Evolutionary conservation across 1,284 basidiomycete genomes (phyloP), one percentile per base, ranked within the genome.

Genomic region (Schizophyllum amplum): DNA sequence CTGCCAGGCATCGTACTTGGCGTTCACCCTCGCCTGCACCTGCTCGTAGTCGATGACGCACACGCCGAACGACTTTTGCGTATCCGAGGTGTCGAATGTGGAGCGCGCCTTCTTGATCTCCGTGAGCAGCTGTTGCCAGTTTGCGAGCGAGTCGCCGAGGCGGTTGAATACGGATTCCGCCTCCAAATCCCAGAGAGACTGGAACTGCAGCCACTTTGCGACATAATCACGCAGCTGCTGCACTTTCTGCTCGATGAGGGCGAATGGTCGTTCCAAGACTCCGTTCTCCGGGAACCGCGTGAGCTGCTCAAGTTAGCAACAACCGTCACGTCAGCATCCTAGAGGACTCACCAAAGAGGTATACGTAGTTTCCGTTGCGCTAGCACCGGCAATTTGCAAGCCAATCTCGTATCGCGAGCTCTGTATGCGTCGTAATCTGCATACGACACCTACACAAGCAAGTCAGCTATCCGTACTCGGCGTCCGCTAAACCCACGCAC

Each of bases 1-100:
- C 76, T 99, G 95, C 96, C 96, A 98, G 6, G 92, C 79, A 69
- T 99, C 97, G 71, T 98, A 98, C 77, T 98, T 98, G 59, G 95
- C 92, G 69, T 98, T 98, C 66, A 99, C 96, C 64, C 95, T 86
- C 55, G 91, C 85, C 72, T 99, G 97, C 21, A 98, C 96, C 69
- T 97, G 95, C 70, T 98, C 95, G 71, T 98, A 98, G 73, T 98
- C 93, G 65, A 99, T 90, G 49, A 96, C 83, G 65, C 92, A 95
- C 4, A 96, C 91, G 1, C 92, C 94, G 68, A 98, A 97, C 53
- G 85, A 84, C 64, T 90, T 92, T 65, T 90, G 87, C 13, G 93
- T 95, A 65, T 98, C 95, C 20, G 92, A 91, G 15, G 94, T 98
- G 72, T 99, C 96, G 67, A 99, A 98, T 0, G 94, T 98, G 52